Percentiles rank a stretch among this genome's conserved stretches.
phyloP scores from a whole-genome alignment of 805 yeast genomes.

The Yarrowia yakushimensis region DNA sequence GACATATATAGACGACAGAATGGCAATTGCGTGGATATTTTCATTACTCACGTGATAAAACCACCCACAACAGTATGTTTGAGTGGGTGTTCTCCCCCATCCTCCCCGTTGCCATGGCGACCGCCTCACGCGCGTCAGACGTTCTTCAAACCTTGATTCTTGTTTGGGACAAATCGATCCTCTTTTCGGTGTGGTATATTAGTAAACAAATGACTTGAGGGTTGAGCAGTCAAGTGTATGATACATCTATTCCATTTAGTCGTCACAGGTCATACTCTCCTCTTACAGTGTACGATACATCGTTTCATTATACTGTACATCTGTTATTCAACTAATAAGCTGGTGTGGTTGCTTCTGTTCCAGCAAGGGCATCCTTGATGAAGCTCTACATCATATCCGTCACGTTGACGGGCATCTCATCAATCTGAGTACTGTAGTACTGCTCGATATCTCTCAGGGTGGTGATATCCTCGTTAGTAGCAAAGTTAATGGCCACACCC shows the following conservation, averaged over 20 bases:
- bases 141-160: not conserved
- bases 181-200: not conserved
- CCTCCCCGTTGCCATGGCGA: not conserved
- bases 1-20: too few relatives aligned
- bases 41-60: too few relatives aligned
- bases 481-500: conserved; percentile 95
- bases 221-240: too few relatives aligned
- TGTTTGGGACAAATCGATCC: not conserved
- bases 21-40: too few relatives aligned
- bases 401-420: conserved; percentile 77
- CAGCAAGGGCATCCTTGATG: not conserved
- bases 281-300: too few relatives aligned
- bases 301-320: not conserved
- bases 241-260: too few relatives aligned
- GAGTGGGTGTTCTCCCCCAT: too few relatives aligned
- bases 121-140: not conserved
- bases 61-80: too few relatives aligned
- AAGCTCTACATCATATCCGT: conserved; percentile 37
- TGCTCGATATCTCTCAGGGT: conserved; percentile 81
- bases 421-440: conserved; percentile 84
- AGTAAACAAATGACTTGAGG: not conserved
- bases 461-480: conserved; percentile 72
- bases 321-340: not conserved
- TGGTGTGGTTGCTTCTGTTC: not conserved
- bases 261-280: too few relatives aligned